Base-by-base conservation (phyloP, 768 basidiomycete species). In the Tulasnella sp. region DNA sequence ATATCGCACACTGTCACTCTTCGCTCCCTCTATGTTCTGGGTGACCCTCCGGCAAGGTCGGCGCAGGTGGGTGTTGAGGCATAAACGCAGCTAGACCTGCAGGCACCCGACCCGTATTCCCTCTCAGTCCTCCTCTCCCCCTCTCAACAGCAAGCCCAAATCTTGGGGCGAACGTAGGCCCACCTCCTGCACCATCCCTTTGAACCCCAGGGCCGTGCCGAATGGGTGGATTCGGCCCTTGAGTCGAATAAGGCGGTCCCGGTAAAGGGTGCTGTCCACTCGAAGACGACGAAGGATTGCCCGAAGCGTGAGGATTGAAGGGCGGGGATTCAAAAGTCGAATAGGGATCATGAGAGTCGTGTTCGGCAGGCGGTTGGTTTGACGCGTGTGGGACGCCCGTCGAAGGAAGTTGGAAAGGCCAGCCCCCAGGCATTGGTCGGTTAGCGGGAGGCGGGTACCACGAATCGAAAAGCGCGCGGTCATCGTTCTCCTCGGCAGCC, bases 281-380 rank as follows among this genome's bases (percentile, higher is more conserved):
- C 64, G 64, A 69, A 18, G 64, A 69, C 31, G 28, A 37, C 4
- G 64, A 14, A 14, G 64, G 64, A n/a, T 75, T 42, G n/a, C 75
- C 28, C 24, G 46, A 37, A 16, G 42, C 11, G 76, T 50, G 46
- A n/a, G 76, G 76, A 16, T 76, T 76, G 76, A 76, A 76, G 14
- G 40, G 40, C 1, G 76, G 76, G 8, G 76, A n/a, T 50, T 76
- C 76, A 28, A 22, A 76, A 34, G 76, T 50, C 76, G 76, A 76
- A 18, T 69, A 69, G 16, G 64, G n/a, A 14, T 50, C 46, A n/a
- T 22, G 31, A 24, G 46, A 7, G 28, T 28, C 74, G 74, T n/a
- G 42, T 50, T 37, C 46, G 20, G 31, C 18, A 14, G 46, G 28
- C 22, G 48, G 74, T 18, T 44, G 41, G 41, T 44, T 50, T 44